Evolutionary conservation across 1,284 basidiomycete species (phyloP).

Genomic region (Trichosporon sp.): DNA sequence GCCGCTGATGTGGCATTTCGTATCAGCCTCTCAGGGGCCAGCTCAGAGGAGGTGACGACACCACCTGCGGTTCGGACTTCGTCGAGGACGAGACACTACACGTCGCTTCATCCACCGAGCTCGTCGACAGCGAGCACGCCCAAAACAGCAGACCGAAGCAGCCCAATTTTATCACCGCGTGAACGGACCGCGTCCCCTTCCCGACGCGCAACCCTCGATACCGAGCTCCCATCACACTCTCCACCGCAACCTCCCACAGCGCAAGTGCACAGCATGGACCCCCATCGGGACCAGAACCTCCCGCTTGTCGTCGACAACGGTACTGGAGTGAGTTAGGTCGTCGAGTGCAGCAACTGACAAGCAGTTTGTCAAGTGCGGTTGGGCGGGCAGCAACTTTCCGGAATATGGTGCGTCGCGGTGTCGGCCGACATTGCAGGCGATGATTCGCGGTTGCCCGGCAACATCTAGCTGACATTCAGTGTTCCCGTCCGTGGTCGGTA

Average conservation of each 20-base stretch:
- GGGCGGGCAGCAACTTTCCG: conserved; percentile 97
- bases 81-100: neutral
- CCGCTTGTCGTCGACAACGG: conserved; percentile 96
- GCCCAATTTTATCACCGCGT: neutral
- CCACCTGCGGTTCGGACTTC: neutral
- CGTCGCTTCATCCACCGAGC: neutral
- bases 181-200: neutral
- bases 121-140: neutral
- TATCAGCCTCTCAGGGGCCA: neutral
- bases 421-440: neutral
- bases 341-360: neutral
- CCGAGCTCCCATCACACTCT: neutral
- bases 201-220: too few species aligned
- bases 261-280: conserved; percentile 15
- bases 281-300: conserved; percentile 25
- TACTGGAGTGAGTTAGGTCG: conserved; percentile 71
- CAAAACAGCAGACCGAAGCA: neutral
- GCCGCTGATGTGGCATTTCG: neutral
- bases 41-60: neutral
- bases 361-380: conserved; percentile 97
- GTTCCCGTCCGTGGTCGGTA: conserved; percentile 93
- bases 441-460: neutral
- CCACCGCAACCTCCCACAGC: neutral
- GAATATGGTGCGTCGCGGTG: conserved; percentile 68
- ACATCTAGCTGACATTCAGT: conserved; percentile 54